Base-by-base conservation (phyloP, 2,329 filamentous ascomycete species). In the Alternaria sp. region DNA sequence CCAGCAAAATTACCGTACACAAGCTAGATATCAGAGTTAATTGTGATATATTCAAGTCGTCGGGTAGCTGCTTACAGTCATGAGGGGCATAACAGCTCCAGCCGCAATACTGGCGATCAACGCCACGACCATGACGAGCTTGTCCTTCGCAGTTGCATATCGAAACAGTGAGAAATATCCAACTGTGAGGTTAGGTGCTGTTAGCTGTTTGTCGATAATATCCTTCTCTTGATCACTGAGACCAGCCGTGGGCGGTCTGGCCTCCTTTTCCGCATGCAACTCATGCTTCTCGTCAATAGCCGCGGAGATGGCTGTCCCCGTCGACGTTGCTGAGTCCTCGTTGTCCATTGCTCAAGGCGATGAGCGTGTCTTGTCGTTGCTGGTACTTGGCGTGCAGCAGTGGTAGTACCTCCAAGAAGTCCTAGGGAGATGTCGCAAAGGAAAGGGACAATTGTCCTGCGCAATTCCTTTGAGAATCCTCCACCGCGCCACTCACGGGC, bases 41-140 rank as follows among this genome's bases (percentile, higher is more conserved):
- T 16, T 16, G 25, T 20, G 16, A 7, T 18, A 20, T 32, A 22
- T 12, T 16, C 18, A 46, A 0, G 10, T 18, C 14, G n/a, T 25
- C 9, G 32, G 11, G 25, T 25, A 36, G 12, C 46, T 34, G 54
- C 62, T 56, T 75, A 78, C 72, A 28, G 92, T 94, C 88, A 95
- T 94, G 10, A 82, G 54, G 6, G 92, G 92, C 62, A 94, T 79
- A 8, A 90, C 89, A 57, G 91, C 91, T 62, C 92, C 92, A 18
- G 88, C 90, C 34, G 84, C 88, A 66, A 94, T 91, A 65, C 91
- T 85, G 59, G 86, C 87, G 55, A 94, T 70, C 28, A 83, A 74
- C 52, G 89, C 86, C 56, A 92, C 78, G 11, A 69, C 53, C 74
- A 83, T 81, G 57, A 83, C 77, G 3, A 78, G 16, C 7, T 74